A percentile compares a stretch with the other conserved stretches of the same genome.
Conservation (phyloP, 345 rosid species). For the Citrus medica region DNA sequence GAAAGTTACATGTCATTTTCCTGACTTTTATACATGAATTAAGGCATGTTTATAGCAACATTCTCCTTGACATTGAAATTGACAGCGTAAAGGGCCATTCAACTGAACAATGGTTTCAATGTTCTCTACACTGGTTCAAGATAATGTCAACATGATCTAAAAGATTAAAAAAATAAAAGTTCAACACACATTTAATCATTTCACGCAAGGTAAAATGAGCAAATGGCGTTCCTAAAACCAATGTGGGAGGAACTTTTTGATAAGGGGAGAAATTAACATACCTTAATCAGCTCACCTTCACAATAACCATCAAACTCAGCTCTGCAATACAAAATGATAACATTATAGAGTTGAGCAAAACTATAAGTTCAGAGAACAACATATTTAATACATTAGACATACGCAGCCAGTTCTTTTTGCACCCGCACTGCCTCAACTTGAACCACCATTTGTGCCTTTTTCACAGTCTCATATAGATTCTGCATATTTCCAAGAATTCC, state of each 20-base stretch:
- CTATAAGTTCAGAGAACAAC: background rate
- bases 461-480: constrained; percentile 84
- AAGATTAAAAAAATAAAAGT: background rate
- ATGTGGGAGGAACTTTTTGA: background rate
- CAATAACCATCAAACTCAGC: constrained; percentile 97
- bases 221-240: background rate
- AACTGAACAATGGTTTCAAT: background rate
- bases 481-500: constrained; percentile 92
- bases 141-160: background rate
- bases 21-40: background rate
- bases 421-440: constrained; percentile 93
- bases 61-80: background rate
- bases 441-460: constrained; percentile 98
- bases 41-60: background rate
- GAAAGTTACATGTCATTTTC: background rate
- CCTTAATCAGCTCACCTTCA: constrained; percentile 95
- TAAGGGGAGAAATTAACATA: constrained; percentile 14
- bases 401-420: constrained; percentile 89
- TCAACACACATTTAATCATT: background rate
- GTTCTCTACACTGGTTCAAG: background rate
- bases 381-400: constrained; percentile 24
- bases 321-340: constrained; percentile 42
- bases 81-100: background rate
- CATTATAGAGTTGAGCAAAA: constrained; percentile 16
- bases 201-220: background rate